phyloP scores from a whole-genome alignment of 2,329 filamentous ascomycete genomes.

The Malbranchea zuffiana region DNA sequence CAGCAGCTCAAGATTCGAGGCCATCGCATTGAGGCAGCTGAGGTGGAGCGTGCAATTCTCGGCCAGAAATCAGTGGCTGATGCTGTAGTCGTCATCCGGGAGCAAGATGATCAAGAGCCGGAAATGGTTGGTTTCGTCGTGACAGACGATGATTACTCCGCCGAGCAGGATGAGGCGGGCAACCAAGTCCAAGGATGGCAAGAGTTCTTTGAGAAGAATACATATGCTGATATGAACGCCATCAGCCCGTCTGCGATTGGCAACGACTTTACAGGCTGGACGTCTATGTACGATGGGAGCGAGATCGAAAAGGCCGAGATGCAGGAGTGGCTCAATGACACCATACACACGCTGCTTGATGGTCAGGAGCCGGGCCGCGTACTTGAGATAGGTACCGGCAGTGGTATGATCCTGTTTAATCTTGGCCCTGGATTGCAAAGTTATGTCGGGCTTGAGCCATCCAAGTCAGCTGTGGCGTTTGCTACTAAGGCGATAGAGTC shows the following conservation, averaged over 20 bases:
- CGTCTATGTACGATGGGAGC: slow-evolving; percentile 7
- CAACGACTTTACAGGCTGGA: slow-evolving; percentile 8
- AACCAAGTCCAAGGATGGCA: not conserved
- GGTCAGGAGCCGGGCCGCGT: not conserved
- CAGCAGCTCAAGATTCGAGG: slow-evolving; percentile 15
- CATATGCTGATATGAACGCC: not conserved
- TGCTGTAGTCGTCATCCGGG: too few species aligned
- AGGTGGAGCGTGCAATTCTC: slow-evolving; percentile 24
- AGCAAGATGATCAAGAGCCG: too few species aligned
- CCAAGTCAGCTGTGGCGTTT: not conserved
- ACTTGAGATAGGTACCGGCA: slow-evolving; percentile 9
- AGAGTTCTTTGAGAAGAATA: not conserved
- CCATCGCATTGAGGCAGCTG: slow-evolving; percentile 34
- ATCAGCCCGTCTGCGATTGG: not conserved
- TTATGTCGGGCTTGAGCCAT: slow-evolving; percentile 10
- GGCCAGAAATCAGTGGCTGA: too few species aligned
- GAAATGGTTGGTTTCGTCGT: too few species aligned
- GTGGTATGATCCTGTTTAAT: slow-evolving; percentile 11
- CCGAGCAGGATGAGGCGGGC: too few species aligned
- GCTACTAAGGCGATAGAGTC: not conserved
- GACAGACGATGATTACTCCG: too few species aligned
- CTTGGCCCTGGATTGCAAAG: not conserved
- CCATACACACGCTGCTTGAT: slow-evolving; percentile 2
- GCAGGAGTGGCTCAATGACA: slow-evolving; percentile 11
- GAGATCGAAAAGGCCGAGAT: slow-evolving; percentile 2